Conservation (phyloP, 2,329 filamentous ascomycete genomes). For the Arthrobotrys sphaeroides region DNA sequence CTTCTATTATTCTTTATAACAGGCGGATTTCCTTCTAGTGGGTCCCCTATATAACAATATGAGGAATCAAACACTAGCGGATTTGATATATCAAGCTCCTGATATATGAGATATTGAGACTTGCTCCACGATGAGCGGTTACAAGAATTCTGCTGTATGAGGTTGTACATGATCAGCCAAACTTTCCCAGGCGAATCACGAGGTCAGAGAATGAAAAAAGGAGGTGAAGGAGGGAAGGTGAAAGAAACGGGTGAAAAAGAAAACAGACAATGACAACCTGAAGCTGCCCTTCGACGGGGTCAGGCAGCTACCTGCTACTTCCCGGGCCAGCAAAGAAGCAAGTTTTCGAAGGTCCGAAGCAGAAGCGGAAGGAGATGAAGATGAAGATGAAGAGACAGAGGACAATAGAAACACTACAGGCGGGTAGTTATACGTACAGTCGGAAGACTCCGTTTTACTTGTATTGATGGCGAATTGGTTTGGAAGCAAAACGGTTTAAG, state of each 20-base stretch:
- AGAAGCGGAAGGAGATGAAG: constrained; percentile 45
- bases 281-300: constrained; percentile 22
- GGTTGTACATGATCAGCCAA: constrained; percentile 54
- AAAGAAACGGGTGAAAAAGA: constrained; percentile 39
- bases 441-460: constrained; percentile 38
- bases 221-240: constrained; percentile 38
- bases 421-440: constrained; percentile 54
- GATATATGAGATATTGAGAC: constrained; percentile 53
- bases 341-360: constrained; percentile 50
- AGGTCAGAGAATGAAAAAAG: constrained; percentile 17
- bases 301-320: constrained; percentile 9
- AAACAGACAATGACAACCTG: constrained; percentile 24
- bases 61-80: constrained; percentile 50
- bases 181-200: constrained; percentile 45
- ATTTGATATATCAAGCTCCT: constrained; percentile 49
- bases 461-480: constrained; percentile 29
- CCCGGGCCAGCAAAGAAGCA: constrained; percentile 18
- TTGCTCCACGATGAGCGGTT: constrained; percentile 52
- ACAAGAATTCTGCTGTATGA: constrained; percentile 53
- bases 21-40: constrained; percentile 53
- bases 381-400: constrained; percentile 38
- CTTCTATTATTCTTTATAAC: constrained; percentile 53
- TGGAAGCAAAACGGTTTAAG: constrained; percentile 49
- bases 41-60: constrained; percentile 54
- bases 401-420: constrained; percentile 46